A percentile compares a stretch with the other conserved stretches of the same genome.
Evolutionary conservation across 768 basidiomycete species (phyloP).

Genomic region (Boletus bicolor): DNA sequence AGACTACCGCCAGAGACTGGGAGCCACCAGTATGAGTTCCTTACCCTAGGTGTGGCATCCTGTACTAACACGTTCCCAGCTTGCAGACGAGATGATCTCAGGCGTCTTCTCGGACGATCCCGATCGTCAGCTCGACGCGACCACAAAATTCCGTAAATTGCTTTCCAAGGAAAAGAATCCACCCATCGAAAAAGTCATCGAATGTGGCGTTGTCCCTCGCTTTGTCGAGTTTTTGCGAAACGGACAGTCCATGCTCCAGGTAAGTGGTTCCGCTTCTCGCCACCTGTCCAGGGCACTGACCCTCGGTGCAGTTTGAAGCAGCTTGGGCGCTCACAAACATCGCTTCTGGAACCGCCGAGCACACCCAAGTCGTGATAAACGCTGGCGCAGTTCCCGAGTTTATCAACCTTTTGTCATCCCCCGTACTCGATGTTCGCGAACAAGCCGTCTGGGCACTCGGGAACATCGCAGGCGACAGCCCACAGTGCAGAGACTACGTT

Average conservation of each 20-base stretch:
- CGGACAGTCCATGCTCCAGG: conserved; percentile 84
- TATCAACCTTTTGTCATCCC: conserved; percentile 92
- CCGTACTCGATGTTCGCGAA: conserved; percentile 94
- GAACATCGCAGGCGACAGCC: conserved; percentile 98
- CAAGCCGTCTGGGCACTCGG: conserved; percentile 99
- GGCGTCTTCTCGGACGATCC: conserved; percentile 91
- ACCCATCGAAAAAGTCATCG: conserved; percentile 97
- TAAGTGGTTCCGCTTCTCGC: conserved; percentile 29
- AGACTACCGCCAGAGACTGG: conserved; percentile 65
- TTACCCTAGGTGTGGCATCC: conserved; percentile 10
- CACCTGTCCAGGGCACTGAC: conserved; percentile 8
- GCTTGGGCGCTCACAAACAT: conserved; percentile 99
- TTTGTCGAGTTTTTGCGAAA: conserved; percentile 91
- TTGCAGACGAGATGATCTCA: conserved; percentile 88
- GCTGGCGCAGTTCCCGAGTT: conserved; percentile 96
- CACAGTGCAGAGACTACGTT: conserved; percentile 95
- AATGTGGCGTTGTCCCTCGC: conserved; percentile 94
- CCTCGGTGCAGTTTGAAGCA: conserved; percentile 74
- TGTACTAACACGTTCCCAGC: conserved; percentile 37
- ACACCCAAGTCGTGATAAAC: conserved; percentile 96
- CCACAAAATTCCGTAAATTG: conserved; percentile 97
- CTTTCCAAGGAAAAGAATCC: conserved; percentile 99
- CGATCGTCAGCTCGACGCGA: conserved; percentile 92
- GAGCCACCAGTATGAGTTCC: conserved; percentile 61
- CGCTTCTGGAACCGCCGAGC: conserved; percentile 96